Conservation (phyloP, 75 land plant genomes). For the Pseudotsuga menziesii region DNA sequence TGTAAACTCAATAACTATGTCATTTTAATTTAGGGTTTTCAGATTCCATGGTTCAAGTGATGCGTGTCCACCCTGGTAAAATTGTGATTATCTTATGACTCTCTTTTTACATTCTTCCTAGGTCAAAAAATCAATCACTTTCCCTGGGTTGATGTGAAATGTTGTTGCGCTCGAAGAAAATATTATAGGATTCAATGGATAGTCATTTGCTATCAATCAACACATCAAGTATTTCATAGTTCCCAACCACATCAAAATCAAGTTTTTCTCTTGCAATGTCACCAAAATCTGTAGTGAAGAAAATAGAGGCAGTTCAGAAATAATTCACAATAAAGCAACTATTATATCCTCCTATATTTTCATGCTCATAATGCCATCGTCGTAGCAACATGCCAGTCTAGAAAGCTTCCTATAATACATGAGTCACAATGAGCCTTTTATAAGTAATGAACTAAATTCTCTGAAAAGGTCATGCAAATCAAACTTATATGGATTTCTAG, state of each 20-base stretch:
- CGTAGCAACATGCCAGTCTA: neutral
- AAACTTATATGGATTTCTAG: neutral
- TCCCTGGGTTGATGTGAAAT: too few relatives aligned
- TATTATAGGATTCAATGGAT: constrained; percentile 52
- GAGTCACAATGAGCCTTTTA: neutral
- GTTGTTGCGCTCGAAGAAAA: constrained; percentile 36
- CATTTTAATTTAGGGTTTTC: too few relatives aligned
- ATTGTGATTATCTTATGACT: too few relatives aligned
- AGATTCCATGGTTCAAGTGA: too few relatives aligned
- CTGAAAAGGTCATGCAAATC: neutral
- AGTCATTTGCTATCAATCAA: constrained; percentile 66
- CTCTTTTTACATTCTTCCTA: too few relatives aligned
- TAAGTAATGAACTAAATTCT: neutral
- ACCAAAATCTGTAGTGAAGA: constrained; percentile 64
- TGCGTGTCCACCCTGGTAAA: too few relatives aligned
- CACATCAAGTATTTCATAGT: constrained; percentile 84
- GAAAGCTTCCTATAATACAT: neutral
- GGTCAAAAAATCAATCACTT: too few relatives aligned
- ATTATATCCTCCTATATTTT: neutral
- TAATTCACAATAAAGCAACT: neutral
- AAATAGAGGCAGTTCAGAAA: neutral
- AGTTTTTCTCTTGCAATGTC: constrained; percentile 86
- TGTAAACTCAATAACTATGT: too few relatives aligned
- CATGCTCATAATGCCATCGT: neutral
- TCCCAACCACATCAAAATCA: constrained; percentile 98